phyloP scores from a whole-genome alignment of 2,329 filamentous ascomycete genomes.

The Aspergillus pseudonomiae region DNA sequence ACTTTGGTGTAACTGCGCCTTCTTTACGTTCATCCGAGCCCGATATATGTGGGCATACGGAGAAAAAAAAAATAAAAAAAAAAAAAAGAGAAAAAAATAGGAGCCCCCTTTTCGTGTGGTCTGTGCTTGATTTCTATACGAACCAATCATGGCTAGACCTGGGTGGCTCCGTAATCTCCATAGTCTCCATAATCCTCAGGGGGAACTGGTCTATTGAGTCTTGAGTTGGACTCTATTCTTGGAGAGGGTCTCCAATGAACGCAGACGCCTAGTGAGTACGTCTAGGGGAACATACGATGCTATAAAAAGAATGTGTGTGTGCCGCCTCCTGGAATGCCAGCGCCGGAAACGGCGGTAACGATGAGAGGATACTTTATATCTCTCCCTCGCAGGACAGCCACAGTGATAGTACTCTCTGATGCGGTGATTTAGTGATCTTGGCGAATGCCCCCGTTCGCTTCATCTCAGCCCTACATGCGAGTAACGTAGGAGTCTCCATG shows the following conservation, averaged over 20 bases:
- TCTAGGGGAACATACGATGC: not conserved
- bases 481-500: too few relatives aligned
- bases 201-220: not conserved
- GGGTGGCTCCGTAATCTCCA: not conserved
- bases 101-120: not conserved
- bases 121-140: not conserved
- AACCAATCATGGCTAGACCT: not conserved
- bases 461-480: too few relatives aligned
- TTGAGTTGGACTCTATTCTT: not conserved
- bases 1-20: not conserved
- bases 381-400: too few relatives aligned
- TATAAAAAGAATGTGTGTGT: not conserved
- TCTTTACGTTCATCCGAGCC: not conserved
- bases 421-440: too few relatives aligned
- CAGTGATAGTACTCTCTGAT: too few relatives aligned
- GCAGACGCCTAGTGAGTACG: not conserved
- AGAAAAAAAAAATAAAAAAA: not conserved
- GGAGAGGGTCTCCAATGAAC: not conserved
- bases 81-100: not conserved
- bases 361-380: too few relatives aligned
- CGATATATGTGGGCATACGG: not conserved
- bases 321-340: not conserved
- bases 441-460: too few relatives aligned
- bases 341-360: not conserved
- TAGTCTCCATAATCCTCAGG: not conserved